Base-by-base conservation (phyloP, 192 early-diverging fungal genomes). In the Geranomyces variabilis region DNA sequence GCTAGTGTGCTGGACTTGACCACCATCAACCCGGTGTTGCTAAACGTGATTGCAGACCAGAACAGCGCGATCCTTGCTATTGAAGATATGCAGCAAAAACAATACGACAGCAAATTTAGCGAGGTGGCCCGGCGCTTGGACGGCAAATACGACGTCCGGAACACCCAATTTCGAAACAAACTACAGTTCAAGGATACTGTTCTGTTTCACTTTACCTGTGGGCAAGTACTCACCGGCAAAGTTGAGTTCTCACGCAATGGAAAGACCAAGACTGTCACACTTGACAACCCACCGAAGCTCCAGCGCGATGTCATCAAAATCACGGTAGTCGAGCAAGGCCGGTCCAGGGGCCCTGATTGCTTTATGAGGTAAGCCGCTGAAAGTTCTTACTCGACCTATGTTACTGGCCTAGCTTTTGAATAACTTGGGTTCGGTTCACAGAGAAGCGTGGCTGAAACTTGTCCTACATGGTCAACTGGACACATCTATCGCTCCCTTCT, bases 91-190 rank as follows among this genome's bases (percentile, higher is more conserved):
- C n/a, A 49, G 30, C 5, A n/a, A 34, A 68, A 68, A 48, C 49
- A 56, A 24, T 68, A 68, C 51, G 66, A 68, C 12, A 68, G 66
- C 66, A 68, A 68, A 33, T 68, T 68, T 29, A 68, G 66, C 66
- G 53, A 14, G 2, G 66, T 68, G 10, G 55, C 28, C 0, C 49
- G 6, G 26, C 0, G 49, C 10, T 7, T 0, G 26, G 66, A 68
- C 28, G 66, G 66, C 15, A 36, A 41, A 21, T 56, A 56, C 49
- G 66, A 53, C 24, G 49, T 68, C 12, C 13, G 56, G 19, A 68
- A 68, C 51, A 28, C 66, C 17, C 66, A 68, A 29, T 68, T 68
- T 56, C 66, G 66, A 33, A 68, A 68, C 51, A 49, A 68, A 47
- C 51, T 68, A 1, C n/a, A 30, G 48, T 68, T 55, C 51, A 30